A percentile compares a stretch with the other conserved stretches of the same genome.
These are phyloP conservation scores for Yamagishiella unicocca DNA, from an alignment of 139 green algal genomes.

Conservation along the genomic window DNA sequence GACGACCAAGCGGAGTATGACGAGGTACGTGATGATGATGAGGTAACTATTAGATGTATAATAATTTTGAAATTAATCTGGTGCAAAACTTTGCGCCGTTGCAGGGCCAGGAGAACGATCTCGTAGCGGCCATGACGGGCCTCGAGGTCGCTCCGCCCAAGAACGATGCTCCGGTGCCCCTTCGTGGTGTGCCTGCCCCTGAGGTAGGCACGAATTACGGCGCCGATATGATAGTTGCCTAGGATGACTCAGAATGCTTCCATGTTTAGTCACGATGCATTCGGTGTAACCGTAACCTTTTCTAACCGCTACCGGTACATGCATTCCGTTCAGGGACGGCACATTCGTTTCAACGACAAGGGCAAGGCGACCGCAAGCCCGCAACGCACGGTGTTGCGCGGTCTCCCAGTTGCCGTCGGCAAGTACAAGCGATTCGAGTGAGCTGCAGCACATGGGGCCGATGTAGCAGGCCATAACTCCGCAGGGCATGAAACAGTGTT, in stretches of 20 bases:
- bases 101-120: constrained; percentile 33
- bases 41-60: too few species aligned
- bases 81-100: background rate
- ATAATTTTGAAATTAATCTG: background rate
- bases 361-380: constrained; percentile 14
- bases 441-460: too few species aligned
- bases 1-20: constrained; percentile 41
- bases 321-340: constrained; percentile 8
- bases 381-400: constrained; percentile 31
- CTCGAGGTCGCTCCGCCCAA: constrained; percentile 24
- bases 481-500: too few species aligned
- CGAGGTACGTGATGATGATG: background rate
- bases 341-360: constrained; percentile 25
- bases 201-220: too few species aligned
- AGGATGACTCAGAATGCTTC: too few species aligned
- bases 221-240: too few species aligned
- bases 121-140: constrained; percentile 19
- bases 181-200: constrained; percentile 22
- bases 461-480: too few species aligned
- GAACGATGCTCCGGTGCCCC: background rate
- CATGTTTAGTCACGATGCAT: too few species aligned
- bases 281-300: too few species aligned
- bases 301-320: too few species aligned
- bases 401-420: constrained; percentile 29
- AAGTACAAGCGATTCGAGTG: constrained; percentile 47